phyloP scores from a whole-genome alignment of 371 early-diverging fungal species.

The Mucor piriformis region DNA sequence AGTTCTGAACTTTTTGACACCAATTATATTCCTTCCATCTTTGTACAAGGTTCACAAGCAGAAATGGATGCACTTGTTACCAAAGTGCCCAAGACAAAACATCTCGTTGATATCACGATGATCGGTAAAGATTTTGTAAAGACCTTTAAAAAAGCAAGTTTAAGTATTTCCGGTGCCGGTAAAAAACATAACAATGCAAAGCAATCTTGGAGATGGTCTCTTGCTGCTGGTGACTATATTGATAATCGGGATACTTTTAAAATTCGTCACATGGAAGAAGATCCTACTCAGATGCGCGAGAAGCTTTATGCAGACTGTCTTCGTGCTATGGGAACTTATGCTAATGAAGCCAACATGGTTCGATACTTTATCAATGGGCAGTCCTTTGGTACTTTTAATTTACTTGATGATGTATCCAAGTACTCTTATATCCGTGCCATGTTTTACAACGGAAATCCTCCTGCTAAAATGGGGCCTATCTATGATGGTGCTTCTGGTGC shows the following conservation, averaged over 20 bases:
- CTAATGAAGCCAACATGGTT: slow-evolving; percentile 55
- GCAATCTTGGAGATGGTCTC: slow-evolving; percentile 55
- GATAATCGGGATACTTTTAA: slow-evolving; percentile 56
- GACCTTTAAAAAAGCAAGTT: slow-evolving; percentile 42
- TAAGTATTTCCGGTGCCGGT: slow-evolving; percentile 60
- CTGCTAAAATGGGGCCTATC: slow-evolving; percentile 50
- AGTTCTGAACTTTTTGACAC: slow-evolving; percentile 41
- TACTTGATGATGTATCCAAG: slow-evolving; percentile 52
- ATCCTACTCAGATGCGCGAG: slow-evolving; percentile 66
- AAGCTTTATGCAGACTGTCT: slow-evolving; percentile 59
- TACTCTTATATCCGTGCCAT: slow-evolving; percentile 55
- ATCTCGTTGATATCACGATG: slow-evolving; percentile 42
- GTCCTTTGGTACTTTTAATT: slow-evolving; percentile 57
- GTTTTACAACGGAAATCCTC: slow-evolving; percentile 52
- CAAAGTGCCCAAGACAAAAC: slow-evolving; percentile 29
- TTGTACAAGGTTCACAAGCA: slow-evolving; percentile 29
- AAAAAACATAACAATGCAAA: slow-evolving; percentile 60
- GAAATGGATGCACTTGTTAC: slow-evolving; percentile 39
- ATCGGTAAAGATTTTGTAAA: slow-evolving; percentile 53
- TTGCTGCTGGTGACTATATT: slow-evolving; percentile 34
- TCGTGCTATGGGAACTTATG: slow-evolving; percentile 57
- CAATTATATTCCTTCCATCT: slow-evolving; percentile 40
- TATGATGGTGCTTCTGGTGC: slow-evolving; percentile 62
- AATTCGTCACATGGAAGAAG: slow-evolving; percentile 61
- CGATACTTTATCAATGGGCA: slow-evolving; percentile 58